A percentile compares a stretch with the other conserved stretches of the same genome.
Evolutionary conservation across 2,329 filamentous ascomycete species (phyloP).

Genomic region (Penicillium brasilianum): DNA sequence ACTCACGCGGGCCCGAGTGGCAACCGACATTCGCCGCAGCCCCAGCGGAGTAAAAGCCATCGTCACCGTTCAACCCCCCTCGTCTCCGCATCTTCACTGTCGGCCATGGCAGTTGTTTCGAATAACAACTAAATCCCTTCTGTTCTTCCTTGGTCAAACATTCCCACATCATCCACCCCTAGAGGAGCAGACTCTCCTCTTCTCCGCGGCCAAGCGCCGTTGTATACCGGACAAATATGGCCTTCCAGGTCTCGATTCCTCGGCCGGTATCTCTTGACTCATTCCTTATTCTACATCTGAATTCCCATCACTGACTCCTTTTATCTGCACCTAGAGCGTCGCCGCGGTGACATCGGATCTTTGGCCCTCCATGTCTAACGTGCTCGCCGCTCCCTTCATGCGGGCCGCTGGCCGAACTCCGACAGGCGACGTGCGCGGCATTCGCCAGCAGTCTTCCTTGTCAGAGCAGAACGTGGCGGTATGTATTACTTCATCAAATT

Average conservation of each 20-base stretch:
- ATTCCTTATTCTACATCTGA: background rate
- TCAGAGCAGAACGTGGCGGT: constrained; percentile 28
- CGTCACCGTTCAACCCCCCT: constrained; percentile 23
- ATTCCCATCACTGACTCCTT: constrained; percentile 19
- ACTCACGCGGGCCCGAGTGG: constrained; percentile 28
- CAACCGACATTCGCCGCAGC: constrained; percentile 43
- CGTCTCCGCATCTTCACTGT: constrained; percentile 19
- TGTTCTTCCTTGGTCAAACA: constrained; percentile 8
- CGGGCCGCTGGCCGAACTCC: constrained; percentile 33
- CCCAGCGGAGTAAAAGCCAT: constrained; percentile 31
- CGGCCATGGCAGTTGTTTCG: constrained; percentile 34
- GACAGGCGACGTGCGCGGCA: constrained; percentile 18
- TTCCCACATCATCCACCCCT: background rate
- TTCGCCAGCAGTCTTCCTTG: constrained; percentile 18
- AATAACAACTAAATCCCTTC: constrained; percentile 16
- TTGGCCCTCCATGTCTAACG: constrained; percentile 51
- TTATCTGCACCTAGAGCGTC: constrained; percentile 48
- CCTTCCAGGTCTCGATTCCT: constrained; percentile 56
- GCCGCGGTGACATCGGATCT: constrained; percentile 49
- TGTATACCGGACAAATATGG: constrained; percentile 51
- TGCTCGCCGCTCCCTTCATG: constrained; percentile 45
- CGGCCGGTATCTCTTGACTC: constrained; percentile 49
- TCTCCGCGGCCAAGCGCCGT: constrained; percentile 46
- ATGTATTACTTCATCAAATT: constrained; percentile 18
- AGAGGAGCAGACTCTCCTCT: constrained; percentile 26